These are phyloP conservation scores for Umbilicus rupestris DNA, from an alignment of 164 flowering plant species.

Conservation along the genomic window DNA sequence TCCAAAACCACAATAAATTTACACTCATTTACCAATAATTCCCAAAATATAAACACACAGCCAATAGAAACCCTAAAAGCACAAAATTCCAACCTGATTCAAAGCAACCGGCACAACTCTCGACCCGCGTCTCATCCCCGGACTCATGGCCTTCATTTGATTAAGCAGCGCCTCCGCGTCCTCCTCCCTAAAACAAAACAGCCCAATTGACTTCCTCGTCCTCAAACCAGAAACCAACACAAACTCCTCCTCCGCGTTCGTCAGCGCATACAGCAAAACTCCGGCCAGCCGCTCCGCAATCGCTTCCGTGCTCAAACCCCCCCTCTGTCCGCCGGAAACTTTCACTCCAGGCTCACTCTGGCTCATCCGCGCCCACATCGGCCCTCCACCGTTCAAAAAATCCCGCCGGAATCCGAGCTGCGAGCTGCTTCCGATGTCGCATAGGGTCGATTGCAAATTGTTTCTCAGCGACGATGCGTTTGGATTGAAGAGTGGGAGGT, in stretches of 20 bases:
- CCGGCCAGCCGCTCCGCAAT: slow-evolving; percentile 78
- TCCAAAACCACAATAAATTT: slow-evolving; percentile 9
- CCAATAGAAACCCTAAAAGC: not conserved
- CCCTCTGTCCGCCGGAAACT: not conserved
- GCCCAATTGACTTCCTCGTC: slow-evolving; percentile 45
- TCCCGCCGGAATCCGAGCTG: slow-evolving; percentile 14
- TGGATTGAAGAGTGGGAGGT: slow-evolving; percentile 19
- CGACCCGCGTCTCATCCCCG: slow-evolving; percentile 46
- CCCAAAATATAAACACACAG: slow-evolving; percentile 10
- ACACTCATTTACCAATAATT: not conserved
- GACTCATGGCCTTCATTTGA: slow-evolving; percentile 61
- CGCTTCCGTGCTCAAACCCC: slow-evolving; percentile 28
- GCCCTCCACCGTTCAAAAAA: slow-evolving; percentile 5
- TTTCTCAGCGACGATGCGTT: slow-evolving; percentile 18
- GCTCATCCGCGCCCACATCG: slow-evolving; percentile 33
- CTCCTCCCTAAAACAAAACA: slow-evolving; percentile 64
- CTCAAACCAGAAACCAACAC: slow-evolving; percentile 62
- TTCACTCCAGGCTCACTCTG: not conserved
- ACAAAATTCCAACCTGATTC: slow-evolving; percentile 42
- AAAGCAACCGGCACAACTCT: slow-evolving; percentile 75
- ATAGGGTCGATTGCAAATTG: slow-evolving; percentile 22
- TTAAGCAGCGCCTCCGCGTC: slow-evolving; percentile 71
- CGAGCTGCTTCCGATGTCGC: slow-evolving; percentile 21
- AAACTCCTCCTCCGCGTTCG: slow-evolving; percentile 59
- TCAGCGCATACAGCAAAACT: slow-evolving; percentile 68